Evolutionary conservation across 2,329 filamentous ascomycete species (phyloP), one percentile per base, ranked within the genome.

Genomic region (Trichoderma harzianum): DNA sequence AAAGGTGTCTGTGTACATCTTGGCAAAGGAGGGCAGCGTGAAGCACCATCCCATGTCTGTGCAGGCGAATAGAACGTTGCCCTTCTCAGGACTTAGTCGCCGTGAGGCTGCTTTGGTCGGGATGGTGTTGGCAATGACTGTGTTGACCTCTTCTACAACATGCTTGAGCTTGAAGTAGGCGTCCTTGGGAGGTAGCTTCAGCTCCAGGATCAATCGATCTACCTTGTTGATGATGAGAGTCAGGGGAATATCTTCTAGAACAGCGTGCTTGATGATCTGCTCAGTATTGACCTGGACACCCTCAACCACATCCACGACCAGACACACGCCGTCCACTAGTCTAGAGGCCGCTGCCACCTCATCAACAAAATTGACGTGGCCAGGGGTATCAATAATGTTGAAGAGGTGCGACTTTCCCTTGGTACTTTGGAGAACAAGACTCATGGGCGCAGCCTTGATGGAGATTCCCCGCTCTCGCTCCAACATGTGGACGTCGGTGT

Each of bases 101-200:
- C 89, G 90, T 73, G 88, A 90, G 78, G 93, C 93, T 32, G 95
- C 94, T 76, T 90, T 89, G 2, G 93, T 92, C 5, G 96, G 95
- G 32, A 94, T 86, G 3, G 93, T 92, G 79, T 93, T 94, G 79
- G 97, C 93, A 77, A 99, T 98, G 76, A 96, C 86, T 1, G 94
- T 97, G 83, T 99, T 99, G 82, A 99, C 95, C 82, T 98, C 94
- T 81, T 99, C 96, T 68, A 99, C 90, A n/a, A 98, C 94, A 80
- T 98, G 95, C 83, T 98, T 98, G 69, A 99, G 86, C 86, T 99
- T 99, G 87, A 98, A 98, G 84, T 99, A 99, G 14, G 96, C 96
- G 79, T 99, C 96, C 75, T 91, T 93, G 2, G 96, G 96, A 2
- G 96, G 96, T 16, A 99, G 87, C 81, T 97, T 97, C 65, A 99